Evolutionary conservation across 306 rosid genomes (phyloP), one percentile per base, ranked within the genome.

Genomic region (Delonix regia): DNA sequence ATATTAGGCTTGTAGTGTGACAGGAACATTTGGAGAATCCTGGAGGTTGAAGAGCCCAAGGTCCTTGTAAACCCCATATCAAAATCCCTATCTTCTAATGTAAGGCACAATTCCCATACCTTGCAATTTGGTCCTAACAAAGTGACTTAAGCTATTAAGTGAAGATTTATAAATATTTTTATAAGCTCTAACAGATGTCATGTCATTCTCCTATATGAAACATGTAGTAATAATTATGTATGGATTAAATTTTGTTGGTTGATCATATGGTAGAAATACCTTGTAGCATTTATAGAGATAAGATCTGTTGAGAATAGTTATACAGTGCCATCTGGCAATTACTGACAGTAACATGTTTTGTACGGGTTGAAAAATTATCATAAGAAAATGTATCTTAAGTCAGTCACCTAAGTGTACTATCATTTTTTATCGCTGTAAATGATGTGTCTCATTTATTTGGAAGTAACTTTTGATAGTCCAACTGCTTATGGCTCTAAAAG

Each of bases 211-310:
- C 57, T 53, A 12, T 74, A 44, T 45, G 78, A 53, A 63, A 45
- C 80, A 21, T 61, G 18, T 30, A 74, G 55, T 52, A 59, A 52
- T n/a, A 53, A 41, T 78, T 49, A 30, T 39, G 21, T 51, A 69
- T 52, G 51, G 15, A 63, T 69, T 22, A 52, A 63, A 52, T 36
- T 52, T 69, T 75, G 53, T 18, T n/a, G 79, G 62, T 69, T 30
- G 66, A 75, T 33, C 42, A 30, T 33, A 14, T 47, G 14, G 21
- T 39, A 47, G 7, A 57, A 78, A 28, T 51, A 15, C 77, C 69
- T 67, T 16, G 11, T 48, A 63, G 72, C 66, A 36, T 76, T 65
- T 33, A 33, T 14, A 63, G 55, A 42, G 41, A 56, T 15, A 49
- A 55, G 75, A 64, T 66, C 52, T 59, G 27, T 42, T 51, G 42